A percentile compares a stretch with the other conserved stretches of the same genome.
phyloP scores from a whole-genome alignment of 352 stramenopile genomes.

The Pythium rishiriense region DNA sequence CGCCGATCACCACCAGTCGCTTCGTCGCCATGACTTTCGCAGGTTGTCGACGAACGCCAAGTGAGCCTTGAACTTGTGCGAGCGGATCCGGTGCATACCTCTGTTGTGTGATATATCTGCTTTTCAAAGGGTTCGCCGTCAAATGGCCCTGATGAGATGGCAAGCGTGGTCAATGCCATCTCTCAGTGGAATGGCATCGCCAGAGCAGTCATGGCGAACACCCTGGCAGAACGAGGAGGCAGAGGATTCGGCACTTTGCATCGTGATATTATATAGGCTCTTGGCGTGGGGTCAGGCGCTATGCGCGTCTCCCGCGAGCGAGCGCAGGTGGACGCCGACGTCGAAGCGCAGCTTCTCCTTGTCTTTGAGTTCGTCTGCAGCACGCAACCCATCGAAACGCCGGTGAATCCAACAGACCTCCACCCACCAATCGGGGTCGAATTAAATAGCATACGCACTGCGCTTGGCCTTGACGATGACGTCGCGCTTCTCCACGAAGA shows the following conservation, averaged over 20 bases:
- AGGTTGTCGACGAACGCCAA: slow-evolving; percentile 8
- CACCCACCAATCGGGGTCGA: no score
- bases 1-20: slow-evolving; percentile 76
- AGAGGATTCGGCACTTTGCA: no score
- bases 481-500: slow-evolving; percentile 72
- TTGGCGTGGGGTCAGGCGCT: neutral
- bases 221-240: no score
- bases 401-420: neutral
- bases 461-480: slow-evolving; percentile 69
- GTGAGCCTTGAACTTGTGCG: slow-evolving; percentile 21
- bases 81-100: slow-evolving; percentile 1
- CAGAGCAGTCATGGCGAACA: no score
- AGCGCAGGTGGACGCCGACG: slow-evolving; percentile 54
- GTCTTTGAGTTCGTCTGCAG: slow-evolving; percentile 58
- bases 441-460: slow-evolving; percentile 31
- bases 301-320: neutral
- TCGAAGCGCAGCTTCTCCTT: slow-evolving; percentile 62
- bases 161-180: no score
- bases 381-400: neutral
- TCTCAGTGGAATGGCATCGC: no score
- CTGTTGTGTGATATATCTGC: slow-evolving; percentile 4
- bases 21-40: slow-evolving; percentile 35
- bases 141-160: neutral
- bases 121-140: neutral
- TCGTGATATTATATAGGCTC: no score